Evolutionary conservation across 2,329 filamentous ascomycete genomes (phyloP).

Genomic region (Whalleya microplaca): DNA sequence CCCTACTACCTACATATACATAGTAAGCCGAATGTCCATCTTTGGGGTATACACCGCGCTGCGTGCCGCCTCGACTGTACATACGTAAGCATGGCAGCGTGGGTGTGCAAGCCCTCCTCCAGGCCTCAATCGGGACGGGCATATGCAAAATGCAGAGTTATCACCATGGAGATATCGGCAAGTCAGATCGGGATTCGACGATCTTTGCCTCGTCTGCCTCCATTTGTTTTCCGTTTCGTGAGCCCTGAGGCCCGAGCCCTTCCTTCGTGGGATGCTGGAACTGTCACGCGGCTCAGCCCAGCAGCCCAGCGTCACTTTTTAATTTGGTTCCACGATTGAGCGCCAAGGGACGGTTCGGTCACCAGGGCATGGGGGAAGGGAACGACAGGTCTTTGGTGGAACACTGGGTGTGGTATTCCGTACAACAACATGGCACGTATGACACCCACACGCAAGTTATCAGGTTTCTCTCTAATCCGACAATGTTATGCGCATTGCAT

Average conservation of each 20-base stretch:
- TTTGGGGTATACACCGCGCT: neutral
- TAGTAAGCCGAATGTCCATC: neutral
- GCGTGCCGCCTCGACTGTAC: neutral
- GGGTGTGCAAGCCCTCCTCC: no score
- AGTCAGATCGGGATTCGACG: neutral
- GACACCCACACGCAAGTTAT: neutral
- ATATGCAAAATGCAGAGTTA: neutral
- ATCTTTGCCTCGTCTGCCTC: neutral
- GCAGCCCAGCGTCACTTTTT: conserved; percentile 1
- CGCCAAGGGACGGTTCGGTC: neutral
- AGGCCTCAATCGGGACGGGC: neutral
- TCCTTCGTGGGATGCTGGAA: neutral
- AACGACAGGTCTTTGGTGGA: neutral
- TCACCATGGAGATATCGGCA: neutral
- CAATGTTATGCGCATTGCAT: conserved; percentile 18
- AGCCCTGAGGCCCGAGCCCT: neutral
- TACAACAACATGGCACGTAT: neutral
- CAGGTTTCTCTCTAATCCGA: neutral
- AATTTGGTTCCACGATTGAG: neutral
- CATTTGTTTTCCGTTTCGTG: neutral
- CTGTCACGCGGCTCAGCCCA: conserved; percentile 5
- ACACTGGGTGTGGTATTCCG: neutral
- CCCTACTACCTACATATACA: no score
- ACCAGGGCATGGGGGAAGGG: neutral
- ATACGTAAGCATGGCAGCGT: no score